A percentile compares a stretch with the other conserved stretches of the same genome.
These are phyloP conservation scores for Micractinium sp. DNA, from an alignment of 139 green algal genomes.

Conservation along the genomic window DNA sequence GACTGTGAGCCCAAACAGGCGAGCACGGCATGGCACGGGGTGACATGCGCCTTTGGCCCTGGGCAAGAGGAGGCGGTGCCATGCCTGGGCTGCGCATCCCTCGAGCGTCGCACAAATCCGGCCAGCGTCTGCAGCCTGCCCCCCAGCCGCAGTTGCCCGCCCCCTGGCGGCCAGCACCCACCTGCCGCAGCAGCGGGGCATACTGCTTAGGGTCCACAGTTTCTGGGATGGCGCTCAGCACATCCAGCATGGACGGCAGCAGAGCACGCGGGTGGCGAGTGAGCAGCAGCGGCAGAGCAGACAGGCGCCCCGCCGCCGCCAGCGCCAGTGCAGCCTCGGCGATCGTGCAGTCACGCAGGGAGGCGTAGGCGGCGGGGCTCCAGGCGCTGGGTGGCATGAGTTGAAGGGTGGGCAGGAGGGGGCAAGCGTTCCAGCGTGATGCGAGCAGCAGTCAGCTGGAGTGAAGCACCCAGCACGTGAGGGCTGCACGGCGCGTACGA, in stretches of 20 bases:
- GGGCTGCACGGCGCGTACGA: too few relatives aligned
- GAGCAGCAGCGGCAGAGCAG: conserved; percentile 26
- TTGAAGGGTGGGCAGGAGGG: not conserved
- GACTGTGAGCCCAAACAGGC: not conserved
- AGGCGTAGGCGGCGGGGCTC: conserved; percentile 5
- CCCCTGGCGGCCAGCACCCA: not conserved
- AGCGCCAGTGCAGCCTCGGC: not conserved
- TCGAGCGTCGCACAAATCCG: too few relatives aligned
- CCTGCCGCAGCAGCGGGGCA: conserved; percentile 29
- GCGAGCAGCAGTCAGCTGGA: too few relatives aligned
- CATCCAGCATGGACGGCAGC: conserved; percentile 25
- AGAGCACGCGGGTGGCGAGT: conserved; percentile 26
- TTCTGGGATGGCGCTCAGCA: conserved; percentile 35
- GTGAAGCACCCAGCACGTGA: too few relatives aligned
- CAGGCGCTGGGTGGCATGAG: not conserved
- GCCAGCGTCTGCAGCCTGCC: too few relatives aligned
- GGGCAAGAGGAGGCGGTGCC: too few relatives aligned
- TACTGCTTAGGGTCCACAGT: conserved; percentile 14
- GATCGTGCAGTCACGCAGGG: conserved; percentile 2
- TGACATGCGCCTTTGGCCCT: too few relatives aligned
- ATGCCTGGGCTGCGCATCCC: too few relatives aligned
- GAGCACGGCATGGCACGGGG: too few relatives aligned
- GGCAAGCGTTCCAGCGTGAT: too few relatives aligned
- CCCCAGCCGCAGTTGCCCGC: too few relatives aligned
- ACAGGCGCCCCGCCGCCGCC: conserved; percentile 1